These are phyloP conservation scores for Chrysanthemum makinoi DNA, from an alignment of 129 eudicot species.

Conservation along the genomic window DNA sequence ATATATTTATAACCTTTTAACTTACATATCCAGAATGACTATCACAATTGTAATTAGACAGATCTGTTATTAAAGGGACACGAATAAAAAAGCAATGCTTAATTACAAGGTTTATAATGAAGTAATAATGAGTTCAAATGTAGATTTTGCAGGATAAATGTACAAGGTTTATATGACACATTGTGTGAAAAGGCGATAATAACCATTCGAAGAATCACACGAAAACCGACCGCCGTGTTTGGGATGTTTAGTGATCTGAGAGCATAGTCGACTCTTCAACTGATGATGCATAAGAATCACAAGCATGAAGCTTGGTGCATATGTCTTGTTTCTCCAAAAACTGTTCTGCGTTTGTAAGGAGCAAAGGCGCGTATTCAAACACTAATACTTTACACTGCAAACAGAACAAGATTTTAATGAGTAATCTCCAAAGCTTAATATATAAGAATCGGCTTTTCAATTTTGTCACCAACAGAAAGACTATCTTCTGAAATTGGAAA, in stretches of 20 bases:
- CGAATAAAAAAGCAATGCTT: conserved; percentile 25
- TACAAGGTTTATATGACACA: conserved; percentile 24
- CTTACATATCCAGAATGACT: no score
- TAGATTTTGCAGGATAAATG: conserved; percentile 21
- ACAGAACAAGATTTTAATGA: not conserved
- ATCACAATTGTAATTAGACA: no score
- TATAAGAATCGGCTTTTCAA: not conserved
- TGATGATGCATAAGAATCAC: conserved; percentile 31
- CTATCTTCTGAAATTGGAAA: no score
- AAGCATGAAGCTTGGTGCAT: conserved; percentile 74
- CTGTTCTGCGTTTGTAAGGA: conserved; percentile 66
- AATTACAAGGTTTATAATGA: conserved; percentile 31
- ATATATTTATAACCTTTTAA: no score
- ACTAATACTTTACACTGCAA: conserved; percentile 80
- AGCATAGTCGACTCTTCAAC: conserved; percentile 34
- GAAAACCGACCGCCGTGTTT: not conserved
- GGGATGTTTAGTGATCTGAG: conserved; percentile 44
- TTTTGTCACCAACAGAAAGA: not conserved
- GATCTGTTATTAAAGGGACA: not conserved
- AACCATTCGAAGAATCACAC: conserved; percentile 3
- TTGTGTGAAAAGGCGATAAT: conserved; percentile 5
- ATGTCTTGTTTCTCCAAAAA: conserved; percentile 73
- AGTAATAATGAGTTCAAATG: conserved; percentile 19
- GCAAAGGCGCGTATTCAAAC: conserved; percentile 72
- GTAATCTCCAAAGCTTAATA: not conserved